Percentiles rank a stretch among this genome's conserved stretches.
These are phyloP conservation scores for Anisogramma anomala DNA, from an alignment of 2,329 filamentous ascomycete genomes.

Conservation along the genomic window DNA sequence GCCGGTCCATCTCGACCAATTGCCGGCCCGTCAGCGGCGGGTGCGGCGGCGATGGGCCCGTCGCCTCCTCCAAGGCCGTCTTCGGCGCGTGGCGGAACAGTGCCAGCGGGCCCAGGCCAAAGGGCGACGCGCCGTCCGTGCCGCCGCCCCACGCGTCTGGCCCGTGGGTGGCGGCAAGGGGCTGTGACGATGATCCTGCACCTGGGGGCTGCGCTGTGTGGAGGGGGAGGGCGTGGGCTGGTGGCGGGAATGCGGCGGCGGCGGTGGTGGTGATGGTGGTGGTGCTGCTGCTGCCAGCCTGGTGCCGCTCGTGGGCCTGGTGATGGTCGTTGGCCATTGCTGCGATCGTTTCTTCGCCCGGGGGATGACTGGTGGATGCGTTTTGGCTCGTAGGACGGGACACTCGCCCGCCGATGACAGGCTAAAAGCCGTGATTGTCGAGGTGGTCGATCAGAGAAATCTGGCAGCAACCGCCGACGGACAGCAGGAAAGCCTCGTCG, in stretches of 20 bases:
- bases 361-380: too few species aligned
- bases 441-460: too few species aligned
- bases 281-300: not conserved
- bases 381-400: too few species aligned
- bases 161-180: conserved; percentile 3
- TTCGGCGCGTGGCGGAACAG: not conserved
- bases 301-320: not conserved
- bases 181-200: too few species aligned
- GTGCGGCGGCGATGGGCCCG: not conserved
- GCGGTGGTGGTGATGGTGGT: conserved; percentile 3
- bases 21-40: not conserved
- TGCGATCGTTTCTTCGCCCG: too few species aligned
- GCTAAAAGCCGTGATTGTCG: too few species aligned
- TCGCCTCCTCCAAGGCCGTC: not conserved
- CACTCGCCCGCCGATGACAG: too few species aligned
- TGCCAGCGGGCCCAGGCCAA: conserved; percentile 9
- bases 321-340: too few species aligned
- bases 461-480: too few species aligned
- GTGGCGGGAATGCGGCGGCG: conserved; percentile 5
- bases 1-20: conserved; percentile 5
- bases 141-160: conserved; percentile 10
- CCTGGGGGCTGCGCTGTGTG: too few species aligned
- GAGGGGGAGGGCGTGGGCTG: not conserved
- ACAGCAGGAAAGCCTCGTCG: too few species aligned
- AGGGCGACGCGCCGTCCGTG: not conserved